These are phyloP conservation scores for Fraxinus americana DNA, from an alignment of 257 asterid genomes.

Conservation along the genomic window DNA sequence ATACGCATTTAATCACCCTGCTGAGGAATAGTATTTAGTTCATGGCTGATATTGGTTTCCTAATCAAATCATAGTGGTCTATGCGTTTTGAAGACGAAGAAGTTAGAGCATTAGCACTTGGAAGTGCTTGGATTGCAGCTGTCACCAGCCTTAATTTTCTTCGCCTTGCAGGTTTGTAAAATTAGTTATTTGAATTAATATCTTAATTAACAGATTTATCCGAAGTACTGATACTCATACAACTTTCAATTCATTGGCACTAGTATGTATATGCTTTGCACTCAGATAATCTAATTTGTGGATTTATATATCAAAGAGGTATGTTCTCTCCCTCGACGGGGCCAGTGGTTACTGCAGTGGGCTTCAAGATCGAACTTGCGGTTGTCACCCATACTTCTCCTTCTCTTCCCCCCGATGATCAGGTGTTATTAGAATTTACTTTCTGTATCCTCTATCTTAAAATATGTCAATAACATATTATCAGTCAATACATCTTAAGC, in stretches of 20 bases:
- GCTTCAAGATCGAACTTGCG: slow-evolving; percentile 82
- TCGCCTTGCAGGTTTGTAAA: slow-evolving; percentile 79
- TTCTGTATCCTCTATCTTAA: slow-evolving; percentile 9
- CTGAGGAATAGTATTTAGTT: slow-evolving; percentile 11
- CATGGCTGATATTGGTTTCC: slow-evolving; percentile 27
- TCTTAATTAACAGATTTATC: neutral
- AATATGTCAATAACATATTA: neutral
- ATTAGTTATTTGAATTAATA: slow-evolving; percentile 15
- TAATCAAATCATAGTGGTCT: slow-evolving; percentile 75
- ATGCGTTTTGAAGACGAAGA: slow-evolving; percentile 98
- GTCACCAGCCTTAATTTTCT: slow-evolving; percentile 87
- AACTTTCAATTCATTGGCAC: slow-evolving; percentile 17
- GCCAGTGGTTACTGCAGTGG: slow-evolving; percentile 93
- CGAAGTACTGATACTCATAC: neutral
- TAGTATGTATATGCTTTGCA: slow-evolving; percentile 3
- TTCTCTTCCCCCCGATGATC: slow-evolving; percentile 84
- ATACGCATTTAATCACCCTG: slow-evolving; percentile 12
- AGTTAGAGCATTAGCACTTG: slow-evolving; percentile 88
- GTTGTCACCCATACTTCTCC: slow-evolving; percentile 81
- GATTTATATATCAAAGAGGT: slow-evolving; percentile 47
- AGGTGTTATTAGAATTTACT: slow-evolving; percentile 47
- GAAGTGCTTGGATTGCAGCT: slow-evolving; percentile 91
- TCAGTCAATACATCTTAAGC: slow-evolving; percentile 15
- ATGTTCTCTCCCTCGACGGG: slow-evolving; percentile 80
- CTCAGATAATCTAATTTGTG: slow-evolving; percentile 26